Conservation (phyloP, 2,329 filamentous ascomycete species). For the Ceratocystis eucalypticola region DNA sequence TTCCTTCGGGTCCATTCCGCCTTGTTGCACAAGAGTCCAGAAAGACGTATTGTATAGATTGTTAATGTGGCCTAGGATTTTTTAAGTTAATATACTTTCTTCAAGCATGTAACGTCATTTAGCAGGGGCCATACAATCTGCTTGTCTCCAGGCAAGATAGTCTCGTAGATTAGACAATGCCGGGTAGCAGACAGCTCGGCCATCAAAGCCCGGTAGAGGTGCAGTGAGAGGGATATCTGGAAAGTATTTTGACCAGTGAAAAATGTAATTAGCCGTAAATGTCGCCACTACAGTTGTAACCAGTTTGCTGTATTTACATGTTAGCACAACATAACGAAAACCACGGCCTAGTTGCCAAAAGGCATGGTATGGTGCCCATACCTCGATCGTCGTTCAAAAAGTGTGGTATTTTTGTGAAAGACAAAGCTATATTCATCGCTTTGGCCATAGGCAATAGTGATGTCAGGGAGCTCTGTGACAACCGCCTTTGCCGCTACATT, state of each 20-base stretch:
- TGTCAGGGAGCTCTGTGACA: constrained; percentile 68
- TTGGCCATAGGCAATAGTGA: constrained; percentile 79
- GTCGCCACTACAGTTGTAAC: constrained; percentile 83
- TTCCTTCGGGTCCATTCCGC: constrained; percentile 59
- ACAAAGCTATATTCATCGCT: constrained; percentile 95
- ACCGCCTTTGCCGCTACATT: constrained; percentile 81
- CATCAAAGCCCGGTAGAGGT: constrained; percentile 82
- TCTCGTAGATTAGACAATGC: constrained; percentile 70
- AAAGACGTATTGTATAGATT: constrained; percentile 98
- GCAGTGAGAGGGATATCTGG: constrained; percentile 54
- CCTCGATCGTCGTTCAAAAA: constrained; percentile 79
- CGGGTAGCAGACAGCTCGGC: constrained; percentile 80
- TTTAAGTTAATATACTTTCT: constrained; percentile 19
- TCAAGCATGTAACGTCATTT: neutral
- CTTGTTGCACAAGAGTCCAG: constrained; percentile 72
- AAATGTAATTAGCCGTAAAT: constrained; percentile 83
- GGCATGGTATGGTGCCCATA: constrained; percentile 26
- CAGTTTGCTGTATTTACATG: constrained; percentile 52
- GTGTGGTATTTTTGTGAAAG: constrained; percentile 63
- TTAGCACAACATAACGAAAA: too few relatives aligned
- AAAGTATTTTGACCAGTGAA: constrained; percentile 67
- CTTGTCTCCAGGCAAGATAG: constrained; percentile 95
- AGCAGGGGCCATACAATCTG: constrained; percentile 58
- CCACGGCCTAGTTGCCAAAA: neutral
- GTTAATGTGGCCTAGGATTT: constrained; percentile 69